These are phyloP conservation scores for Calendula officinalis DNA, from an alignment of 129 eudicot genomes.

Conservation along the genomic window DNA sequence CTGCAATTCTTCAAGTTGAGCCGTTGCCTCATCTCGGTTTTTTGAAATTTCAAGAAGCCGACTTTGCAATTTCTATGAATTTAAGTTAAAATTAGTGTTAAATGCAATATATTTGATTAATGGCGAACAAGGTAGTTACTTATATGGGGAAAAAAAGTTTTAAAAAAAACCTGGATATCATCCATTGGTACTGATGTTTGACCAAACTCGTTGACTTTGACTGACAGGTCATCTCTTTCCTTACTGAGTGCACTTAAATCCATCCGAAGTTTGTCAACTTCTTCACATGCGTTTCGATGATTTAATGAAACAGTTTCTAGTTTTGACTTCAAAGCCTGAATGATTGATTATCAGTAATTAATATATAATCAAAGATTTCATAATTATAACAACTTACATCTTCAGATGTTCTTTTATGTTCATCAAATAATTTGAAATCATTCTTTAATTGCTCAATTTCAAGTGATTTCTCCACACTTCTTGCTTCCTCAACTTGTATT, in stretches of 20 bases:
- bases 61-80: constrained; percentile 19
- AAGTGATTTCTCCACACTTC: constrained; percentile 46
- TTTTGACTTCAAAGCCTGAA: constrained; percentile 40
- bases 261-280: constrained; percentile 46
- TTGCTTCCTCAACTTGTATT: constrained; percentile 38
- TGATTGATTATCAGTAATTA: constrained; percentile 4
- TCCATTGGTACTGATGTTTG: constrained; percentile 20
- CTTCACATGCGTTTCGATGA: constrained; percentile 45
- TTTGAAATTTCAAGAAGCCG: constrained; percentile 30
- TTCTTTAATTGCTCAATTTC: constrained; percentile 53
- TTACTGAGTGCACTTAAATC: constrained; percentile 39
- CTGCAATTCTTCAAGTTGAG: constrained; percentile 28
- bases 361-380: constrained; percentile 1
- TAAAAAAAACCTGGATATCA: constrained; percentile 40
- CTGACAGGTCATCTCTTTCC: constrained; percentile 44
- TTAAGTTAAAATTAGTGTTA: constrained; percentile 2
- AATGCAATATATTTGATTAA: not conserved
- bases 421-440: constrained; percentile 39
- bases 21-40: constrained; percentile 25
- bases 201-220: constrained; percentile 36
- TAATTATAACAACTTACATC: constrained; percentile 38
- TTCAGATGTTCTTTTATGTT: constrained; percentile 42
- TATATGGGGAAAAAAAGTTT: too few species aligned
- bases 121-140: not conserved
- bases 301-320: constrained; percentile 41